phyloP scores from a whole-genome alignment of 768 basidiomycete genomes.

The Leccinum broughii region DNA sequence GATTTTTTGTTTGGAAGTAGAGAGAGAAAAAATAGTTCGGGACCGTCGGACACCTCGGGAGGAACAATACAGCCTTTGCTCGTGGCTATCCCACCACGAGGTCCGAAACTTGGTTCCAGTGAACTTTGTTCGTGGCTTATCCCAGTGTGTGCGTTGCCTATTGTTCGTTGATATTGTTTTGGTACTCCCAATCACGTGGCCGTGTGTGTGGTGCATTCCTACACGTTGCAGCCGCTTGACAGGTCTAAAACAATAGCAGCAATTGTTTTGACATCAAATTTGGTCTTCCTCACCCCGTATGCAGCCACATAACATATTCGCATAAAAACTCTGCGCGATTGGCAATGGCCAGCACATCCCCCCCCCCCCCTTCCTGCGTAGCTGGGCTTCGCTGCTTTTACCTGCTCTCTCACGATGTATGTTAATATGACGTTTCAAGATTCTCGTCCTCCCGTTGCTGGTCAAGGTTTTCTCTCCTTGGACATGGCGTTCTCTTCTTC shows the following conservation, averaged over 20 bases:
- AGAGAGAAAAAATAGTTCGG: background rate
- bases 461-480: conserved; percentile 23
- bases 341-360: background rate
- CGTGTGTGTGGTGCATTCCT: background rate
- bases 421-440: conserved; percentile 23
- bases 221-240: background rate
- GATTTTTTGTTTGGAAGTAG: conserved; percentile 3
- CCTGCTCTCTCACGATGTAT: conserved; percentile 11
- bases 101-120: background rate
- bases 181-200: conserved; percentile 24
- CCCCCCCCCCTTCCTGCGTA: conserved; percentile 17
- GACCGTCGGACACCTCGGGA: background rate
- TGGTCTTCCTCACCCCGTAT: conserved; percentile 3
- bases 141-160: conserved; percentile 11
- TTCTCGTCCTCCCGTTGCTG: conserved; percentile 28
- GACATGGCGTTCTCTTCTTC: conserved; percentile 19
- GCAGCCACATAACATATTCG: conserved; percentile 3
- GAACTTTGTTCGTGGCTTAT: conserved; percentile 14
- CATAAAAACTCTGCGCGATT: conserved; percentile 23
- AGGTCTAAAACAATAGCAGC: conserved; percentile 23
- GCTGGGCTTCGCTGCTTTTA: conserved; percentile 30
- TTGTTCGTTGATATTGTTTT: too few relatives aligned
- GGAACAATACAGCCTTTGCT: conserved; percentile 20
- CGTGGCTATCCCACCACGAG: conserved; percentile 2
- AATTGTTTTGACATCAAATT: conserved; percentile 29